Conservation (phyloP, 139 green algal species). For the Asterochloris erici region DNA sequence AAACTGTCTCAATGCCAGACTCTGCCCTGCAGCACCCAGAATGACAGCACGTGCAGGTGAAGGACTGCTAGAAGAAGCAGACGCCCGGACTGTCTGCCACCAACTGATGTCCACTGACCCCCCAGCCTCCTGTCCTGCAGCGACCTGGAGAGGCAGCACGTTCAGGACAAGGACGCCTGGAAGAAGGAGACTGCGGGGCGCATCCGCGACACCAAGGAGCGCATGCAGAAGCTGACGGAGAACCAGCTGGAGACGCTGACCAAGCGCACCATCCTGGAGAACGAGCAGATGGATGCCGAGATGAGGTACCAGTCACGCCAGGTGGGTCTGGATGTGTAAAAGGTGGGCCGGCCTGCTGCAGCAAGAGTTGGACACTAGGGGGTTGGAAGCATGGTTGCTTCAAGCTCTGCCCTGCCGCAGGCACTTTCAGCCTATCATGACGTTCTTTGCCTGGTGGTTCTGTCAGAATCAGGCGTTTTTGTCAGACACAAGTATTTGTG, state of each 20-base stretch:
- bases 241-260: slow-evolving; percentile 82
- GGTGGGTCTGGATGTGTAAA: background rate
- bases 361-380: too few relatives aligned
- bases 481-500: too few relatives aligned
- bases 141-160: slow-evolving; percentile 73
- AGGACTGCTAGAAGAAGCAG: background rate
- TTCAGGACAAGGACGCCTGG: slow-evolving; percentile 78
- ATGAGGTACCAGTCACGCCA: slow-evolving; percentile 40
- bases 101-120: background rate
- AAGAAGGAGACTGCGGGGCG: slow-evolving; percentile 62
- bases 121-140: slow-evolving; percentile 17
- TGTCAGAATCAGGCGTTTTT: too few relatives aligned
- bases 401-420: too few relatives aligned
- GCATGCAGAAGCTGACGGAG: slow-evolving; percentile 70
- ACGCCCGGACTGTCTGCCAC: background rate
- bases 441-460: too few relatives aligned
- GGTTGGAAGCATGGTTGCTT: too few relatives aligned
- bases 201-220: slow-evolving; percentile 73
- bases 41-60: too few relatives aligned
- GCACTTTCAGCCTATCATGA: too few relatives aligned
- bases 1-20: too few relatives aligned
- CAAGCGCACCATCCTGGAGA: slow-evolving; percentile 81
- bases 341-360: too few relatives aligned
- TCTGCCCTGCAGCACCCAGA: too few relatives aligned
- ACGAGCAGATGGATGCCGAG: slow-evolving; percentile 77